phyloP scores from a whole-genome alignment of 75 land plant genomes.

The Pinus taeda region DNA sequence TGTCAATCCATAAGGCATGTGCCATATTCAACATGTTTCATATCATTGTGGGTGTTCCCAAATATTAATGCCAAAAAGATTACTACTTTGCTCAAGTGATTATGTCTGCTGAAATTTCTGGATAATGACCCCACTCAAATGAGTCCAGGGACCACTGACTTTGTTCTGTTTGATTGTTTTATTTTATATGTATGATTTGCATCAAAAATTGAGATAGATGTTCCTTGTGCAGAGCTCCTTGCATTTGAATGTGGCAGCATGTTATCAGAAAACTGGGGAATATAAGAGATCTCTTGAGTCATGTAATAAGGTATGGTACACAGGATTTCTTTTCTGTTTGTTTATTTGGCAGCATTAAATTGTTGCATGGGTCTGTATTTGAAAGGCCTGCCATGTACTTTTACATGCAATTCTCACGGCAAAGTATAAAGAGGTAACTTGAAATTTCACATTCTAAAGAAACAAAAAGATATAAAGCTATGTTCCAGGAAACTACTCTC shows the following conservation, averaged over 20 bases:
- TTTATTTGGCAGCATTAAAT: not conserved
- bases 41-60: not conserved
- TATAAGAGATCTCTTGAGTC: slow-evolving; percentile 78
- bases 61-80: not conserved
- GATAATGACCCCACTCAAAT: too few species aligned
- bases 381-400: not conserved
- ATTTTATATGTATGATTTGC: too few species aligned
- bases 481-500: not conserved
- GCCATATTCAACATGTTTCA: not conserved
- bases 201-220: too few species aligned
- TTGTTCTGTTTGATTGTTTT: too few species aligned
- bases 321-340: not conserved
- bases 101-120: too few species aligned
- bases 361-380: not conserved
- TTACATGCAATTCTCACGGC: not conserved
- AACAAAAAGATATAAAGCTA: not conserved
- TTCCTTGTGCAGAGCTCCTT: slow-evolving; percentile 56
- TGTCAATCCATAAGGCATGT: not conserved
- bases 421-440: not conserved
- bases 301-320: slow-evolving; percentile 73
- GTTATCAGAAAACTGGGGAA: slow-evolving; percentile 80
- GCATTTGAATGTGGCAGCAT: slow-evolving; percentile 93
- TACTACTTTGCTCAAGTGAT: not conserved
- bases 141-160: too few species aligned
- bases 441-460: not conserved